phyloP scores from a whole-genome alignment of 495 filamentous ascomycete species.

The Neurospora discreta region DNA sequence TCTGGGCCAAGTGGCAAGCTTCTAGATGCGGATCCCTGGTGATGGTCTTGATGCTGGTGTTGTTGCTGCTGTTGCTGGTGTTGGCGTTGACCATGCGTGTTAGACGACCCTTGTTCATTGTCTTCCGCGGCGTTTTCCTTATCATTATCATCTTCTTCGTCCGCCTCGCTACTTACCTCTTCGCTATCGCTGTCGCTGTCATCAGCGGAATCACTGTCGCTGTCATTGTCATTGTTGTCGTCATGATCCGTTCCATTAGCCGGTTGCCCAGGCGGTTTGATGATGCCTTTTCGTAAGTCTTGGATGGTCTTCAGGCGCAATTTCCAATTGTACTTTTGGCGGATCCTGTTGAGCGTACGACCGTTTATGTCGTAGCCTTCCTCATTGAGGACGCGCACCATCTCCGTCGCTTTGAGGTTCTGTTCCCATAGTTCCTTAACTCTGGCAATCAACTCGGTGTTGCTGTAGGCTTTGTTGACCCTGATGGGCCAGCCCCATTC shows the following conservation, averaged over 20 bases:
- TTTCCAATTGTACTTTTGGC: neutral
- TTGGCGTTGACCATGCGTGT: neutral
- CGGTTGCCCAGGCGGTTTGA: constrained; percentile 32
- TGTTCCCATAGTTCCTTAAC: constrained; percentile 67
- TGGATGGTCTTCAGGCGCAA: constrained; percentile 54
- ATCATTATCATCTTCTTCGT: neutral
- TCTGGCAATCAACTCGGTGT: constrained; percentile 50
- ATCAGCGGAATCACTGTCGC: neutral
- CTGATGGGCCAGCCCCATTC: constrained; percentile 70
- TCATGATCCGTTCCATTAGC: constrained; percentile 22
- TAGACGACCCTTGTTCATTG: neutral
- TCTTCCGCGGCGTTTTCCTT: neutral
- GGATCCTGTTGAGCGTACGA: constrained; percentile 38
- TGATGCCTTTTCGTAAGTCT: constrained; percentile 45
- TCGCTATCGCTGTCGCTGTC: neutral
- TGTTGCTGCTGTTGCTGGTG: neutral
- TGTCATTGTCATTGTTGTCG: neutral
- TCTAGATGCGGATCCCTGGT: neutral
- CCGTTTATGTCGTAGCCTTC: constrained; percentile 65
- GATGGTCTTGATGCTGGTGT: neutral
- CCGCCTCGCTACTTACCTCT: constrained; percentile 19
- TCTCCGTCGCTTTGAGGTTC: constrained; percentile 58
- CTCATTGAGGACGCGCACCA: constrained; percentile 55
- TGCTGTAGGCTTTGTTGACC: constrained; percentile 57
- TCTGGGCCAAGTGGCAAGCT: constrained; percentile 16